These are phyloP conservation scores for Ogataea hybrid DNA, from an alignment of 1,139 yeast species.

Conservation along the genomic window DNA sequence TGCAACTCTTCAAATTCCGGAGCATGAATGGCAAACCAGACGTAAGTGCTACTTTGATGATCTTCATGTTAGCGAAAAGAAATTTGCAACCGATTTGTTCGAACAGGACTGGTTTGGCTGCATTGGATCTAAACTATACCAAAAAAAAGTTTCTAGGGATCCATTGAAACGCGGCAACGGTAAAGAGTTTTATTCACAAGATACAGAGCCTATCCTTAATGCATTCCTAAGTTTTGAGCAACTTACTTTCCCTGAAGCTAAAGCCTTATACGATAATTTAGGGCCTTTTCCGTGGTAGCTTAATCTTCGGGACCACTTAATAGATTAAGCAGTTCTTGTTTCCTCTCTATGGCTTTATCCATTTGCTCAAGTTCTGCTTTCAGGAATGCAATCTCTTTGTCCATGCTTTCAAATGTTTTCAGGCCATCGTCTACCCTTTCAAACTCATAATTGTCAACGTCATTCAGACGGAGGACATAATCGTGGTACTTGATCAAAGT, in stretches of 20 bases:
- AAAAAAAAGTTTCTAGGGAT: slow-evolving; percentile 49
- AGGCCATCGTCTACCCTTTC: slow-evolving; percentile 38
- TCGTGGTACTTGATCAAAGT: slow-evolving; percentile 84
- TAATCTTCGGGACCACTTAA: slow-evolving; percentile 33
- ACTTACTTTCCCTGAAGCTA: slow-evolving; percentile 20
- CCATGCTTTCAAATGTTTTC: slow-evolving; percentile 39
- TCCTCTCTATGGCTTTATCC: slow-evolving; percentile 50
- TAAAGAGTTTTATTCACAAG: slow-evolving; percentile 7
- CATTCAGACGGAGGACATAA: slow-evolving; percentile 57
- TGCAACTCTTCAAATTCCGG: slow-evolving; percentile 15
- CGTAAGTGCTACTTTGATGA: slow-evolving; percentile 40
- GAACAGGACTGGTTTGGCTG: slow-evolving; percentile 62
- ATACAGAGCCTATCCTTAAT: slow-evolving; percentile 17
- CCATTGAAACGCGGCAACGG: slow-evolving; percentile 47
- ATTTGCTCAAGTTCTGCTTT: slow-evolving; percentile 53
- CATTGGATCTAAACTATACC: slow-evolving; percentile 38
- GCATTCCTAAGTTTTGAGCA: slow-evolving; percentile 23
- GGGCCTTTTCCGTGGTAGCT: slow-evolving; percentile 23
- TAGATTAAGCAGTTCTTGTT: slow-evolving; percentile 35
- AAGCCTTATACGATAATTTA: slow-evolving; percentile 16
- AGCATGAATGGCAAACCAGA: slow-evolving; percentile 22
- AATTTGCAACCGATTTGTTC: slow-evolving; percentile 57
- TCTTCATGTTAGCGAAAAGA: slow-evolving; percentile 45
- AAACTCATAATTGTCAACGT: slow-evolving; percentile 52
- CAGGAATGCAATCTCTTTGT: slow-evolving; percentile 63